Conservation (phyloP, 2,329 filamentous ascomycete genomes). For the Colletotrichum sublineola region DNA sequence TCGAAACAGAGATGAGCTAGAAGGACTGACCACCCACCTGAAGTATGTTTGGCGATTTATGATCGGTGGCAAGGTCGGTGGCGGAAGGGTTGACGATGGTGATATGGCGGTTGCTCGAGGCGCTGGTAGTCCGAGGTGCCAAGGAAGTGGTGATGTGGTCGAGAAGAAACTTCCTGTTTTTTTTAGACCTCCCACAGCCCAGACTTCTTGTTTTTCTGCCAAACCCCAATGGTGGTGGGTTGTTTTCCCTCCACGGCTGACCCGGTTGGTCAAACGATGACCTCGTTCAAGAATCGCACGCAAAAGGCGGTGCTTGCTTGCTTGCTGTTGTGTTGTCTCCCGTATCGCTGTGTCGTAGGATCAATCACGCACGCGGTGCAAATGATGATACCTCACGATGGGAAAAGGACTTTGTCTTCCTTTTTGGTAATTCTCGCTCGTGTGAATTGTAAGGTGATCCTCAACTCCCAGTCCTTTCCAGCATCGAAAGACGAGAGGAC, state of each 20-base stretch:
- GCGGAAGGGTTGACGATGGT: constrained; percentile 6
- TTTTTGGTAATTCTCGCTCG: neutral
- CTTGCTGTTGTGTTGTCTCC: constrained; percentile 3
- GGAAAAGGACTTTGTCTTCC: constrained; percentile 11
- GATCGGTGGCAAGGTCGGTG: constrained; percentile 15
- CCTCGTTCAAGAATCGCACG: constrained; percentile 25
- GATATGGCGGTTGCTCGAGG: constrained; percentile 21
- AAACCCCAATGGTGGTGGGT: constrained; percentile 3
- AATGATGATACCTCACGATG: neutral
- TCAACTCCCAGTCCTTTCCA: constrained; percentile 2
- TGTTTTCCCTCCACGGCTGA: constrained; percentile 8
- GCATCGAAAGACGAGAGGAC: constrained; percentile 3
- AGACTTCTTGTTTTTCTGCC: constrained; percentile 15
- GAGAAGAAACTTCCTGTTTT: constrained; percentile 4
- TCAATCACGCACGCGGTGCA: constrained; percentile 24
- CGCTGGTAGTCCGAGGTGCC: neutral
- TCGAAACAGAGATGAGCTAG: neutral
- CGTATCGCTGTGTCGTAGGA: constrained; percentile 26
- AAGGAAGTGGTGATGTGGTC: constrained; percentile 19
- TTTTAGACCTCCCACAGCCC: constrained; percentile 3
- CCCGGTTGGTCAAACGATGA: constrained; percentile 19
- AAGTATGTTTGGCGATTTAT: constrained; percentile 1
- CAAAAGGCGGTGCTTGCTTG: constrained; percentile 12
- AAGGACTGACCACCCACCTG: neutral
- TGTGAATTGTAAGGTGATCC: neutral